A percentile compares a stretch with the other conserved stretches of the same genome.
phyloP scores from a whole-genome alignment of 805 yeast species.

The Henningerozyma blattae region DNA sequence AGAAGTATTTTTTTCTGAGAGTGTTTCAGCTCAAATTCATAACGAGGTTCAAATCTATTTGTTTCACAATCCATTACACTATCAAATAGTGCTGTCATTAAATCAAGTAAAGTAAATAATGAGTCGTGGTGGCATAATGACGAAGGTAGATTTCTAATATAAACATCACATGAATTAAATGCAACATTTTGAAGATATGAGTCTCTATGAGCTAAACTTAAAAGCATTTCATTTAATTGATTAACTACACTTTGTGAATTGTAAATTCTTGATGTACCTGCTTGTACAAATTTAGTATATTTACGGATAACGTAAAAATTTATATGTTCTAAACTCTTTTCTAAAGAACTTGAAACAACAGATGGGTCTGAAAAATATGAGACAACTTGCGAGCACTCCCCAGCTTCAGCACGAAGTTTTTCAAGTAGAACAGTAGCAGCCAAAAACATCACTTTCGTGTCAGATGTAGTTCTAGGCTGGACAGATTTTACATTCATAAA shows the following conservation, averaged over 20 bases:
- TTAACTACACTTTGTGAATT: slow-evolving; percentile 46
- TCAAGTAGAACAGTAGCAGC: slow-evolving; percentile 76
- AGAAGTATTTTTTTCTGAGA: slow-evolving; percentile 25
- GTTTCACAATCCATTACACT: slow-evolving; percentile 76
- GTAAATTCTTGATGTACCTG: slow-evolving; percentile 43
- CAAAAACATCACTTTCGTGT: slow-evolving; percentile 76
- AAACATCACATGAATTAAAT: slow-evolving; percentile 56
- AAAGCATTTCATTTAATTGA: slow-evolving; percentile 58
- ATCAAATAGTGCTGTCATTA: slow-evolving; percentile 63
- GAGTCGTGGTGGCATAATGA: slow-evolving; percentile 64
- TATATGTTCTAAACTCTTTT: slow-evolving; percentile 53
- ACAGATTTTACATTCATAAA: slow-evolving; percentile 32
- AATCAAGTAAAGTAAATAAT: slow-evolving; percentile 69
- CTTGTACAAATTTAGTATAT: slow-evolving; percentile 39
- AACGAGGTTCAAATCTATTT: slow-evolving; percentile 77
- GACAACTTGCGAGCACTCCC: slow-evolving; percentile 69
- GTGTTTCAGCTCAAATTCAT: slow-evolving; percentile 40
- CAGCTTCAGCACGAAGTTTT: slow-evolving; percentile 62
- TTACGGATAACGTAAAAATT: slow-evolving; percentile 47
- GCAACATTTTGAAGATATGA: slow-evolving; percentile 69
- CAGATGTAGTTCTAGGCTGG: slow-evolving; percentile 44
- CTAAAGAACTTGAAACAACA: slow-evolving; percentile 53
- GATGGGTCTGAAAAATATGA: slow-evolving; percentile 83
- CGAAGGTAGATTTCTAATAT: slow-evolving; percentile 60
- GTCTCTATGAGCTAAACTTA: slow-evolving; percentile 69